Evolutionary conservation across 1,284 basidiomycete genomes (phyloP).

Genomic region (Meripilus lineatus): DNA sequence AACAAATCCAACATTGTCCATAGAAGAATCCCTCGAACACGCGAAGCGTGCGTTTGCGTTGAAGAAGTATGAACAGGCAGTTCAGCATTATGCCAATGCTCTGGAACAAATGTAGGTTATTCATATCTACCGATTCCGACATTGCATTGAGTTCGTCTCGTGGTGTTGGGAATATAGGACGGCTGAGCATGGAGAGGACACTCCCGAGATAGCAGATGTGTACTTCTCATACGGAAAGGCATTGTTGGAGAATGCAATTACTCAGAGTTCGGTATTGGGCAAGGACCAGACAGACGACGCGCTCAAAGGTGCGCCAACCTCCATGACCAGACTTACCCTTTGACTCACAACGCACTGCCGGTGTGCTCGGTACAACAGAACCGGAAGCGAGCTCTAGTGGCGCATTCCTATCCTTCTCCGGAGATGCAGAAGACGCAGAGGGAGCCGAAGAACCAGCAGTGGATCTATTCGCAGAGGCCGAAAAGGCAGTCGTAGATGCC

Average conservation of each 20-base stretch:
- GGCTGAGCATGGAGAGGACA: constrained; percentile 65
- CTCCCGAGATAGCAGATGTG: constrained; percentile 75
- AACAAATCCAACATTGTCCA: too few relatives aligned
- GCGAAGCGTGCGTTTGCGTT: constrained; percentile 86
- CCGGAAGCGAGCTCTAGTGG: constrained; percentile 35
- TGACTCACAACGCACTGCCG: not conserved
- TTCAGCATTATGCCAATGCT: constrained; percentile 80
- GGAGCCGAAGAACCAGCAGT: constrained; percentile 44
- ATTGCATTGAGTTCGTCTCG: constrained; percentile 3
- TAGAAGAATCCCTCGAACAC: constrained; percentile 62
- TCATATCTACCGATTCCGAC: constrained; percentile 19
- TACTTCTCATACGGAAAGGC: constrained; percentile 87
- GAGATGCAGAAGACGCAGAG: constrained; percentile 70
- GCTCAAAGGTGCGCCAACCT: constrained; percentile 31
- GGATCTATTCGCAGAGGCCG: constrained; percentile 58
- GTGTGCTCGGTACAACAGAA: constrained; percentile 4
- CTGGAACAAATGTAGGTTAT: constrained; percentile 73
- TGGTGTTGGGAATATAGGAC: constrained; percentile 51
- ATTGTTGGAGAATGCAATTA: constrained; percentile 82
- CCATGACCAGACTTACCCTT: not conserved
- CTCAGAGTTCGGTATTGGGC: constrained; percentile 77
- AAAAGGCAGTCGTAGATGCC: constrained; percentile 37
- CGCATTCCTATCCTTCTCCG: constrained; percentile 70
- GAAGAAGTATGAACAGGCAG: constrained; percentile 81
- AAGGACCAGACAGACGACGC: constrained; percentile 67